Evolutionary conservation across 768 basidiomycete species (phyloP), one percentile per base, ranked within the genome.

Genomic region (Suillus decipiens): DNA sequence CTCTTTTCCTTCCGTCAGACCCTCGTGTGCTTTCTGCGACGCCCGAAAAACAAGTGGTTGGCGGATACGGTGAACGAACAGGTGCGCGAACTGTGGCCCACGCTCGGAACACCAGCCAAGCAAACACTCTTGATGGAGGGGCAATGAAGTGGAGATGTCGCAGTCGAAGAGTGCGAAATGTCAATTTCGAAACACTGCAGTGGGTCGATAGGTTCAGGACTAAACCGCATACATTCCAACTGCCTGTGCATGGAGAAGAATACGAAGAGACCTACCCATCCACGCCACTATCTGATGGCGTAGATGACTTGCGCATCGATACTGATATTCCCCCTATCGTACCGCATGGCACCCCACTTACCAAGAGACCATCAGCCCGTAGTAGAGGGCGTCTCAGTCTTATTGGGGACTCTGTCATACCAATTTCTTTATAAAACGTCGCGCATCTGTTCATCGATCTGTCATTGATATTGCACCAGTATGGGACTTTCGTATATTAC

Each of bases 1-100:
- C 93, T 1, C 80, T 96, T 55, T 80, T 86, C 24, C 87, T 97
- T 56, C 96, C 96, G 8, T 86, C 88, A 22, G 88, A 94, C 73
- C 88, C 90, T 37, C 86, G 86, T 43, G 81, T 92, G 73, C 80
- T 96, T 9, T 88, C 90, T 22, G 91, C 90, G 7, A 76, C 84
- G 3, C 88, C 92, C 0, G 81, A 75, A 56, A 85, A 81, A 68
- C 68, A 37, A 58, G 57, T 66, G 43, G 53, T 74, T n/a, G 57
- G 61, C 60, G 67, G 69, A 22, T 68, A 67, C 19, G 61, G 56
- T 56, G 65, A 74, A 61, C 69, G 67, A 60, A 17, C 10, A 57
- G 24, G 19, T 57, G 24, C 17, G 39, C 56, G 39, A 57, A 28
- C 24, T 6, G 11, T 11, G 6, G 63, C 67, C 53, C 75, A 77